A percentile compares a stretch with the other conserved stretches of the same genome.
Evolutionary conservation across 352 stramenopile species (phyloP).

Genomic region (Phytopythium vexans): DNA sequence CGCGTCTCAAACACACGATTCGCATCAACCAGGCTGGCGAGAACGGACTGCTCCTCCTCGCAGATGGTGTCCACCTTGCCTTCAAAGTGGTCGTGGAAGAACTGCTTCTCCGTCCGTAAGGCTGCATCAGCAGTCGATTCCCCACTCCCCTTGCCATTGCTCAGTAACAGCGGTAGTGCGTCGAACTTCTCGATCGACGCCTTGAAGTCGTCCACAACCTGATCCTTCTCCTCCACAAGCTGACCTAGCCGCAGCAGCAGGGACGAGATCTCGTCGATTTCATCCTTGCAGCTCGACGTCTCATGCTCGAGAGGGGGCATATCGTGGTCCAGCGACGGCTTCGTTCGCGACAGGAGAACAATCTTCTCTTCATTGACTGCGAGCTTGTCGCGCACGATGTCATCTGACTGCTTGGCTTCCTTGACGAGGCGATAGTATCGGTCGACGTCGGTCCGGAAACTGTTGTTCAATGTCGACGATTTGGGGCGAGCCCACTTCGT

Average conservation of each 20-base stretch:
- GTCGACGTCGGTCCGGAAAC: slow-evolving; percentile 63
- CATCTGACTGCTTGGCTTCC: slow-evolving; percentile 65
- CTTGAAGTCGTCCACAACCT: slow-evolving; percentile 47
- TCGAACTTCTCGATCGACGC: slow-evolving; percentile 61
- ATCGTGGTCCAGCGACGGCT: slow-evolving; percentile 54
- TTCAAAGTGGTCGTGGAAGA: slow-evolving; percentile 60
- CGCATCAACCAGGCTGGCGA: slow-evolving; percentile 33
- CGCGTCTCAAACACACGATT: slow-evolving; percentile 62
- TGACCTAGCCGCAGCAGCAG: slow-evolving; percentile 52
- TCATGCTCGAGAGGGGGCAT: slow-evolving; percentile 43
- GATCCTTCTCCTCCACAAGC: slow-evolving; percentile 60
- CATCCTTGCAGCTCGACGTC: slow-evolving; percentile 50
- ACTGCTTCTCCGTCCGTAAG: slow-evolving; percentile 50
- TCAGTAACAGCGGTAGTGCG: slow-evolving; percentile 45
- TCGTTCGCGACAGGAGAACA: slow-evolving; percentile 36
- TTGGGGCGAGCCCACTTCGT: slow-evolving; percentile 50
- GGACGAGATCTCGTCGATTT: slow-evolving; percentile 40
- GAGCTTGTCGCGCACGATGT: slow-evolving; percentile 55
- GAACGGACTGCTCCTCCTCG: slow-evolving; percentile 38
- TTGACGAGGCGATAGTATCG: slow-evolving; percentile 73
- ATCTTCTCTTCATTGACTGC: slow-evolving; percentile 29
- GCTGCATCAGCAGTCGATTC: slow-evolving; percentile 22
- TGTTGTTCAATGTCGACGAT: slow-evolving; percentile 49
- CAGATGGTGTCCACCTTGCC: slow-evolving; percentile 51
- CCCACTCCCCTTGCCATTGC: slow-evolving; percentile 15